phyloP scores from a whole-genome alignment of 768 basidiomycete species.

The Botryobasidium botryosum region DNA sequence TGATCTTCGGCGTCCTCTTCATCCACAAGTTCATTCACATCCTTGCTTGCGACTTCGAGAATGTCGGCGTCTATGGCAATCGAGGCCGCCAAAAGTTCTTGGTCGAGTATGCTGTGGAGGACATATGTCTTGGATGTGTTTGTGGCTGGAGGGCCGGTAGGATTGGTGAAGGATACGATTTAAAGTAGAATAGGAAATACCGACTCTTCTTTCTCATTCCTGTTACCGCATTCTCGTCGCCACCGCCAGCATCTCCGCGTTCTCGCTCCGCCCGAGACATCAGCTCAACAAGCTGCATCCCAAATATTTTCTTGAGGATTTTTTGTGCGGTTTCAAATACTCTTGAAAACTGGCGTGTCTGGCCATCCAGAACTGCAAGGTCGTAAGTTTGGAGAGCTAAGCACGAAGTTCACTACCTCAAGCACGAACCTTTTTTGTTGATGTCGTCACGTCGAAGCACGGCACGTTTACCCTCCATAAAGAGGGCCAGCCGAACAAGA shows the following conservation, averaged over 20 bases:
- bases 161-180: background rate
- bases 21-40: slow-evolving; percentile 31
- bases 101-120: slow-evolving; percentile 55
- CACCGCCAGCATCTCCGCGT: slow-evolving; percentile 25
- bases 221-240: slow-evolving; percentile 25
- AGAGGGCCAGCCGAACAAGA: slow-evolving; percentile 67
- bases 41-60: slow-evolving; percentile 32
- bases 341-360: slow-evolving; percentile 40
- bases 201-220: slow-evolving; percentile 45
- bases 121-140: slow-evolving; percentile 66
- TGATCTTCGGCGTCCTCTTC: slow-evolving; percentile 34
- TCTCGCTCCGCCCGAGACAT: slow-evolving; percentile 40
- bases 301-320: slow-evolving; percentile 47
- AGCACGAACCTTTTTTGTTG: slow-evolving; percentile 50
- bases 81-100: slow-evolving; percentile 43
- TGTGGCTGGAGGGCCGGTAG: slow-evolving; percentile 18
- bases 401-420: background rate
- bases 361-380: slow-evolving; percentile 29
- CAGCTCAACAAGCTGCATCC: slow-evolving; percentile 74
- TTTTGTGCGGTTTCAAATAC: slow-evolving; percentile 49
- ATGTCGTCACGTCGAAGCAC: slow-evolving; percentile 70
- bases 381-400: background rate
- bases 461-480: slow-evolving; percentile 52
- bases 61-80: slow-evolving; percentile 30
- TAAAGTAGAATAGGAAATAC: slow-evolving; percentile 5